A percentile compares a stretch with the other conserved stretches of the same genome.
Evolutionary conservation across 192 early-diverging fungal genomes (phyloP).

Genomic region (Podila epicladia): DNA sequence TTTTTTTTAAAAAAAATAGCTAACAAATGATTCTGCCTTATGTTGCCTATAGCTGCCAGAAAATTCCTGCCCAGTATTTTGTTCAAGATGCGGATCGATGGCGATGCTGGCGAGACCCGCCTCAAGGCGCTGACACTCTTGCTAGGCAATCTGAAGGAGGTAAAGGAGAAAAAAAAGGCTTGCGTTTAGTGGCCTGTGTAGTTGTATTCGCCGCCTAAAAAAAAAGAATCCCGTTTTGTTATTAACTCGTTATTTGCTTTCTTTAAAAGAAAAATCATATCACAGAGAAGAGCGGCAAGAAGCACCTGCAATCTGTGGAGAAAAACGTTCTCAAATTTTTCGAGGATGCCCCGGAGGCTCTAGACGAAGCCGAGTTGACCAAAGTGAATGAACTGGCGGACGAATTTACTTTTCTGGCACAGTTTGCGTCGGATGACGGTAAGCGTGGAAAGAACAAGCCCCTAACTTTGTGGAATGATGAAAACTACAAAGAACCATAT

Average conservation of each 20-base stretch:
- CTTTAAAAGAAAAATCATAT: constrained; percentile 58
- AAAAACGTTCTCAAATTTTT: constrained; percentile 64
- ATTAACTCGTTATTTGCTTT: not conserved
- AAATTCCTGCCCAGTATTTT: constrained; percentile 73
- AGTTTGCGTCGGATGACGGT: constrained; percentile 28
- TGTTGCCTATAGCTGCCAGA: constrained; percentile 50
- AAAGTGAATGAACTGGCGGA: constrained; percentile 44
- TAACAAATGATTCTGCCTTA: not conserved
- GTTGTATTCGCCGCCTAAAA: not conserved
- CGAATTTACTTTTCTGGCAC: constrained; percentile 41
- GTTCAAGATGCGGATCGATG: constrained; percentile 64
- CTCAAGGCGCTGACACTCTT: constrained; percentile 50
- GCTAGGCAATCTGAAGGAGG: constrained; percentile 51
- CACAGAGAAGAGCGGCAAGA: constrained; percentile 63
- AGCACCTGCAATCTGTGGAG: constrained; percentile 66
- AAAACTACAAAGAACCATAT: not conserved
- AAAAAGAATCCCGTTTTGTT: not conserved
- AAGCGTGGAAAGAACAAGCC: not conserved
- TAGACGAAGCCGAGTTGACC: constrained; percentile 46
- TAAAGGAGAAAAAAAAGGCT: constrained; percentile 20
- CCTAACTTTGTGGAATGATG: too few relatives aligned
- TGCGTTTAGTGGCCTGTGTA: not conserved
- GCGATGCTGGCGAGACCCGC: constrained; percentile 46
- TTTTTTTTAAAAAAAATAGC: too few relatives aligned
- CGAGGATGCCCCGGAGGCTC: constrained; percentile 50